Base-by-base conservation (phyloP, 2,329 filamentous ascomycete genomes). In the Microcyclospora pomicola region DNA sequence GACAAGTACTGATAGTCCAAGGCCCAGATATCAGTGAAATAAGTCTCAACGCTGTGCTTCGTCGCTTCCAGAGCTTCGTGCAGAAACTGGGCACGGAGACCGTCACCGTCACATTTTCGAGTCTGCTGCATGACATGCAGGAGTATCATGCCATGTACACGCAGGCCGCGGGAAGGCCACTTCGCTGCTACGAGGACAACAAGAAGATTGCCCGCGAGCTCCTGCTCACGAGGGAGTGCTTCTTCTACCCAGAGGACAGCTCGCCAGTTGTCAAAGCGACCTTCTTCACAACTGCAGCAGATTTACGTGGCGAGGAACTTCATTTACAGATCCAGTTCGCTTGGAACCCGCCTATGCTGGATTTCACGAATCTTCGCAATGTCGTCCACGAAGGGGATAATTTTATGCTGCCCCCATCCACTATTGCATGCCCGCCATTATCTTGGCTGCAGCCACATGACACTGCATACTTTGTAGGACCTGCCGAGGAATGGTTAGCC, bases 61-160 rank as follows among this genome's bases (percentile, higher is more conserved):
- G 27, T 11, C 30, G 29, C 13, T 49, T 51, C 31, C 27, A 34
- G 5, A 33, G 30, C 12, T 49, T 37, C 31, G 4, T 49, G 6
- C 29, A 29, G 6, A 33, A 31, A 11, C 44, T 51, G 31, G 43
- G 41, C 6, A 50, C 42, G 0, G 42, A 47, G 24, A 41, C 44
- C 2, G 36, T 50, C n/a, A 51, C 50, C 6, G 41, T 51, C 28
- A 46, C 48, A 1, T 37, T 44, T 12, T 41, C 43, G 2, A 48
- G 45, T 33, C 35, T 52, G 7, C 44, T 51, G 7, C 31, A 40
- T 12, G 47, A 51, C 32, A 49, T 52, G 39, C 30, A 39, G 6
- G 43, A 43, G 11, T 27, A 33, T 7, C 46, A 44, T 36, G 19
- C 27, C 5, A 16, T 35, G 15, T 13, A 24, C 28, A 24, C 6